Evolutionary conservation across 768 basidiomycete species (phyloP), one percentile per base, ranked within the genome.

Genomic region (Suillus brevipes): DNA sequence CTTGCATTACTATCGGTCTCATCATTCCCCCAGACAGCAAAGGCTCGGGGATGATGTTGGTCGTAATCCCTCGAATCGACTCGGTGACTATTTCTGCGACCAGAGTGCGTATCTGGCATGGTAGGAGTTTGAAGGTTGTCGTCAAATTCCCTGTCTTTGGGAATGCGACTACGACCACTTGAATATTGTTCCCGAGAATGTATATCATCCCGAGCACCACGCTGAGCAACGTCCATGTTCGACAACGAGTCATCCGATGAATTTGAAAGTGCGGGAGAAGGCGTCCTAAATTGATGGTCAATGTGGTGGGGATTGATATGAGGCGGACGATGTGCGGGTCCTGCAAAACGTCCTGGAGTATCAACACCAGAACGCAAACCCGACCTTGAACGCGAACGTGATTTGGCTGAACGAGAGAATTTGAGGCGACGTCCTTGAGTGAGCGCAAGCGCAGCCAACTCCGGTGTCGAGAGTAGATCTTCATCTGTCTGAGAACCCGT

Each of bases 11-110:
- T 92, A 69, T 95, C 93, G 63, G 90, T 94, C 76, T 94, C 93
- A 72, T 95, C 93, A 47, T 92, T 89, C 0, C 93, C 94, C 86
- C 88, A 92, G 13, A 92, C 91, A 23, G 94, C 93, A 71, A 95
- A 95, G 9, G 90, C 89, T 42, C 86, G 80, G 55, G 75, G 82
- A 37, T 73, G 72, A 34, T 75, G 73, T 42, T 70, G 71, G 23
- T 74, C 73, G 34, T 63, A 64, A 37, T 73, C 77, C 59, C 34
- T 71, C 49, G 56, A 53, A 47, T 42, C 66, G 6, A n/a, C 61
- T 60, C 68, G 64, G 2, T 70, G 70, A 59, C 64, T 40, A 3
- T 34, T 58, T 45, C 65, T 70, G 50, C 65, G 68, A 28, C 69
- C 71, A 23, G 67, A 38, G 23, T 28, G 56, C 60, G 59, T 66